Percentiles rank a stretch among this genome's conserved stretches.
Conservation (phyloP, 306 rosid genomes). For the Senna tora region DNA sequence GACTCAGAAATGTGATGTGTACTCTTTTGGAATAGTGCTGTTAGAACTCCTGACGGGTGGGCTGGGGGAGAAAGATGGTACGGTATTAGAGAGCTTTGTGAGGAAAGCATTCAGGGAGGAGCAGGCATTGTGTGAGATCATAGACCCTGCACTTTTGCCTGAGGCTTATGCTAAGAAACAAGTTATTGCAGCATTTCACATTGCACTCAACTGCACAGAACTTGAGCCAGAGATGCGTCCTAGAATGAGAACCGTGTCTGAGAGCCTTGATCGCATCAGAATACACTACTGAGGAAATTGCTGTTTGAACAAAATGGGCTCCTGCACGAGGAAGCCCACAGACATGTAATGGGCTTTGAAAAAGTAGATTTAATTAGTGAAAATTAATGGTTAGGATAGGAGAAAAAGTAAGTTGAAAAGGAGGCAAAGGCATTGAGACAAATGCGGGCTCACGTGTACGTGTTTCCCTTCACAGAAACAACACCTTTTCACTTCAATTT, state of each 20-base stretch:
- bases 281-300: constrained; percentile 31
- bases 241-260: constrained; percentile 67
- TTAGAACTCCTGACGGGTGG: constrained; percentile 65
- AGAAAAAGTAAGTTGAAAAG: too few species aligned
- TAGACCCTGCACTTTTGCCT: constrained; percentile 66
- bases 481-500: constrained; percentile 3
- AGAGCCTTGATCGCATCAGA: constrained; percentile 68
- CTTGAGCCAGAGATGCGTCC: constrained; percentile 76
- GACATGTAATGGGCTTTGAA: too few species aligned
- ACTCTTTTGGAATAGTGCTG: constrained; percentile 68
- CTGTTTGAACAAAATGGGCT: too few species aligned
- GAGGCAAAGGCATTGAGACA: constrained; percentile 35
- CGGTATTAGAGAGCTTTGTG: constrained; percentile 59
- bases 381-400: too few species aligned
- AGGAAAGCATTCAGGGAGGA: constrained; percentile 66
- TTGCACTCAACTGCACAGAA: constrained; percentile 81
- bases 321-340: too few species aligned
- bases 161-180: constrained; percentile 73
- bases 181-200: constrained; percentile 64
- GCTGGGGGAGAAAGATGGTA: constrained; percentile 56
- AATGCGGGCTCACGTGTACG: constrained; percentile 45
- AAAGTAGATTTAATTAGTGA: too few species aligned
- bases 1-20: constrained; percentile 81
- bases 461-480: constrained; percentile 47
- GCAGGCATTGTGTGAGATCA: constrained; percentile 61